Percentiles rank a stretch among this genome's conserved stretches.
Conservation (phyloP, 148 eudicot species). For the Heliamphora exappendiculata region DNA sequence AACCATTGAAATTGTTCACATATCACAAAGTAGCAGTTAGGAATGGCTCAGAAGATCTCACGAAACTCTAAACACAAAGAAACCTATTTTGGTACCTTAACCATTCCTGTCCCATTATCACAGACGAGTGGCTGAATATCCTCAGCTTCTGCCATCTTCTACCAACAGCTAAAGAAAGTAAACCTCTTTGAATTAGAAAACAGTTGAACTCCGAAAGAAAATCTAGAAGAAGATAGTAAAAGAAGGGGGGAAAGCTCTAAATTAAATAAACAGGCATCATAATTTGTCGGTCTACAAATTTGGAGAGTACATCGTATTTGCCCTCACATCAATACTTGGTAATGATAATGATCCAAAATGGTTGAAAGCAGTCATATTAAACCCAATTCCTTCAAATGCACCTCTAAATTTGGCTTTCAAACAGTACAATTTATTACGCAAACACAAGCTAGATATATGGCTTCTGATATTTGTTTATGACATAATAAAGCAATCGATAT, state of each 20-base stretch:
- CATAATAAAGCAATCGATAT: background rate
- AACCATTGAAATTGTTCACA: background rate
- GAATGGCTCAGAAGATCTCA: background rate
- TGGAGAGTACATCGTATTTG: background rate
- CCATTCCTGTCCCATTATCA: constrained; percentile 64
- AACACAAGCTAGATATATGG: background rate
- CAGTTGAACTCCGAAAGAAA: background rate
- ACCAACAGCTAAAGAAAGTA: constrained; percentile 18
- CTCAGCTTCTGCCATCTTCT: constrained; percentile 55
- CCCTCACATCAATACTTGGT: background rate
- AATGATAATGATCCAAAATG: background rate
- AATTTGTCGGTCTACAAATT: too few relatives aligned
- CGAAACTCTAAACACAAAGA: background rate
- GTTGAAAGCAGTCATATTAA: background rate
- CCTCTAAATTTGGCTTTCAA: background rate
- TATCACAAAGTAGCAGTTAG: background rate
- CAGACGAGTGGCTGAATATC: constrained; percentile 64
- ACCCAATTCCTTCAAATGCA: background rate
- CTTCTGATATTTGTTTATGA: background rate
- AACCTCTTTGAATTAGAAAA: background rate
- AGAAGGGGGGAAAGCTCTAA: background rate
- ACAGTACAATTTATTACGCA: background rate
- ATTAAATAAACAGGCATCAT: background rate
- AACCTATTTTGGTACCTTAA: constrained; percentile 26
- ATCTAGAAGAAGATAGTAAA: background rate